Evolutionary conservation across 352 stramenopile genomes (phyloP), one percentile per base, ranked within the genome.

Genomic region (Phytopythium kandeliae): DNA sequence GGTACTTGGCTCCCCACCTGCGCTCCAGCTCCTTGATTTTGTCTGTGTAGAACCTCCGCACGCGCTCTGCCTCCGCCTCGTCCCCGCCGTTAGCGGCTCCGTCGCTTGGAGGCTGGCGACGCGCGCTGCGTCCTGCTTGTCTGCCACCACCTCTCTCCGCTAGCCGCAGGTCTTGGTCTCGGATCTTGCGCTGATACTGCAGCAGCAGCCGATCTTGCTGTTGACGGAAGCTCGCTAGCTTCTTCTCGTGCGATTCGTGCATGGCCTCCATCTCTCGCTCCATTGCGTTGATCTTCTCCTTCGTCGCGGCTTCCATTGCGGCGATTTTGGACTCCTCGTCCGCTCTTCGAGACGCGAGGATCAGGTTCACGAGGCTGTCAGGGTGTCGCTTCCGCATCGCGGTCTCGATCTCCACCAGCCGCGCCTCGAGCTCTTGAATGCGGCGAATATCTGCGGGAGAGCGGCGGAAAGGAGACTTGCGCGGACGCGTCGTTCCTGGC

Each of bases 1-100:
- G 67, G 52, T 83, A 84, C 47, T 87, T 89, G 42, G 67, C 58
- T 35, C 85, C 74, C 81, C 76, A 90, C 49, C 85, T 89, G 33
- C 65, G 67, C 60, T 92, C 74, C 12, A 90, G 17, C 41, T 87
- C 78, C 56, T 88, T 85, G 24, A 89, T 77, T 54, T 92, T 92
- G 40, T 80, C 68, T 0, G 63, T 67, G 58, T 89, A 92, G 28
- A 92, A 90, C n/a, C 63, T 62, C 19, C 78, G 76, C 2, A 92
- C 67, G 31, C 78, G 76, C 1, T 51, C 45, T 4, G 33, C 45
- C 21, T 36, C n/a, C 7, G 37, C 26, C 30, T 68, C 49, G 4
- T 82, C 38, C 36, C 85, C 71, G 24, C 69, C 62, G 4, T 74
- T 60, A 17, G 6, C 22, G 17, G 6, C 36, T 17, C 41, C 51